Evolutionary conservation across 2,329 filamentous ascomycete genomes (phyloP).

Genomic region (Eutypella sp.): DNA sequence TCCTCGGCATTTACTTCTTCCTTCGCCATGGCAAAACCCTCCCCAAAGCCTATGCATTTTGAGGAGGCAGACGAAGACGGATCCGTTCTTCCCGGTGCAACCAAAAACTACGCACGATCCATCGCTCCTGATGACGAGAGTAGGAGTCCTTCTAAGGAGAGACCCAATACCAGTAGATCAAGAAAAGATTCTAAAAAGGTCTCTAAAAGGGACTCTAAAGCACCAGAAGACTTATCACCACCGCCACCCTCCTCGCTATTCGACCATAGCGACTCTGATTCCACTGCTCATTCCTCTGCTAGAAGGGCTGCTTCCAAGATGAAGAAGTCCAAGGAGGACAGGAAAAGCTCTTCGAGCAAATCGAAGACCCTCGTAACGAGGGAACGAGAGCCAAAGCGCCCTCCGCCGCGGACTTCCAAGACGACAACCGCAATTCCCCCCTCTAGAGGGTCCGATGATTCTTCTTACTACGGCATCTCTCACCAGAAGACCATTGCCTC

Average conservation of each 20-base stretch:
- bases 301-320: conserved; percentile 16
- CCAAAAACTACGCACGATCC: conserved; percentile 42
- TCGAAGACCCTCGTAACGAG: conserved; percentile 8
- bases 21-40: conserved; percentile 37
- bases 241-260: too few species aligned
- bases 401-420: conserved; percentile 31
- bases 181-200: conserved; percentile 36
- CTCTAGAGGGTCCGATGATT: conserved; percentile 31
- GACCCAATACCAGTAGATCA: conserved; percentile 47
- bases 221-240: conserved; percentile 37
- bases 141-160: conserved; percentile 41
- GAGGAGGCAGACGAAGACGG: conserved; percentile 49
- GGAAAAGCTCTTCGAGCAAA: conserved; percentile 19
- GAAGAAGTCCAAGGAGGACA: conserved; percentile 28
- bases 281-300: conserved; percentile 32
- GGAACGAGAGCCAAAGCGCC: conserved; percentile 22
- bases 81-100: conserved; percentile 33
- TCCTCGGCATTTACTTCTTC: conserved; percentile 5
- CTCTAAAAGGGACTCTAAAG: conserved; percentile 34
- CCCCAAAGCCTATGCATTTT: conserved; percentile 30
- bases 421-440: conserved; percentile 28
- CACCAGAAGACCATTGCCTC: conserved; percentile 25
- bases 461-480: conserved; percentile 35
- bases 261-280: conserved; percentile 19
- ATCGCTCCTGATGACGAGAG: conserved; percentile 39